Base-by-base conservation (phyloP, 106 monocot species). In the Chionographis japonica region DNA sequence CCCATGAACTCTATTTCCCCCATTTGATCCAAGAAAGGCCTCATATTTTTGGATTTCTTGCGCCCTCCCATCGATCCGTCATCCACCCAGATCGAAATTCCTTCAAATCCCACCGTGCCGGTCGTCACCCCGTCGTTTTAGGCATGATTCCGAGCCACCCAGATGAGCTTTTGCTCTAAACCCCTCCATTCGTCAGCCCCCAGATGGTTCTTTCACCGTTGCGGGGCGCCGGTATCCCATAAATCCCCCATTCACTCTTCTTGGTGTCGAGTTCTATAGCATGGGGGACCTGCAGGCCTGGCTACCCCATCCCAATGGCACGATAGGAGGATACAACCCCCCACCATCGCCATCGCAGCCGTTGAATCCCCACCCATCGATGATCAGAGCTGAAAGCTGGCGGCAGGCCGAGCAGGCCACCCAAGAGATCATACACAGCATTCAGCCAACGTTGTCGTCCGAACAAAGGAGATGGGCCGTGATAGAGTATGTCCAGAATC, bases 401-500 rank as follows among this genome's bases (percentile, higher is more conserved):
- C 41, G 12, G 27, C 56, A 4, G 0, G 81, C 79, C 2, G 88
- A 91, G 76, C 16, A 59, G 19, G 78, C 79, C 16, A 78, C 85
- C 4, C 38, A 42, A 51, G 73, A 71, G 58, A 73, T 91, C 14
- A 60, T 91, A 27, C 43, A 50, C 35, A 60, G 37, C 18, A 77
- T 91, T 17, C 81, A 77, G 58, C 81, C 91, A 35, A 87, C 87
- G 18, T 40, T 19, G n/a, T 70, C 60, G 3, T 91, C 91, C 2
- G 88, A 91, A 40, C 61, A 61, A 56, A 58, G 79, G 61, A 83
- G 91, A 18, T 73, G 67, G 19, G 66, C 53, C 36, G 88, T 92
- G 8, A 68, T 92, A 11, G 79, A 82, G 10, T 88, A 79, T 60
- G 91, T 92, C 18, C 81, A 88, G 72, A 74, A 50, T 36, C 67